Conservation (phyloP, 352 stramenopile species). For the Pythium brachiatum region DNA sequence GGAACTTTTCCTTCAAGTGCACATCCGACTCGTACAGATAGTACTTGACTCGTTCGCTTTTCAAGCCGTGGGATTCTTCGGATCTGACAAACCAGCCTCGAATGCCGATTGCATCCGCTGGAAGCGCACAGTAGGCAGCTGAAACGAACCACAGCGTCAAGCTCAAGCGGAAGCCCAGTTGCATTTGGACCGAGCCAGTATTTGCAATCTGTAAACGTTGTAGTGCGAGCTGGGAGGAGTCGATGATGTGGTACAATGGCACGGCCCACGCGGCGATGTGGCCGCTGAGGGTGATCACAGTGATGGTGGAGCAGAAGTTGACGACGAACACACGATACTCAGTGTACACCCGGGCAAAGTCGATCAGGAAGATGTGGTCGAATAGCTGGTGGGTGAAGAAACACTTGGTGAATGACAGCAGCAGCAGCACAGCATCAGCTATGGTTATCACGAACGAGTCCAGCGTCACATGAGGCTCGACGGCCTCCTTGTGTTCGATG, state of each 20-base stretch:
- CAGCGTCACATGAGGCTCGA: slow-evolving; percentile 12
- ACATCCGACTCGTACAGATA: slow-evolving; percentile 41
- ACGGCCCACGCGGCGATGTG: slow-evolving; percentile 33
- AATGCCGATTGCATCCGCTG: slow-evolving; percentile 22
- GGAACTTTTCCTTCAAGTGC: slow-evolving; percentile 31
- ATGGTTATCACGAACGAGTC: slow-evolving; percentile 28
- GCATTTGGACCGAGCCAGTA: slow-evolving; percentile 27
- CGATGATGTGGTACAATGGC: slow-evolving; percentile 30
- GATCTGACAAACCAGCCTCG: slow-evolving; percentile 23
- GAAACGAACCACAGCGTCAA: slow-evolving; percentile 31
- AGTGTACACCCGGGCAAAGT: slow-evolving; percentile 40
- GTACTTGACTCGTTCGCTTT: slow-evolving; percentile 31
- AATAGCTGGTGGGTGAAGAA: slow-evolving; percentile 30
- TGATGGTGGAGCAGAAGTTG: slow-evolving; percentile 33
- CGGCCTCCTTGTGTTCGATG: slow-evolving; percentile 14
- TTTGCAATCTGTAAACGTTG: slow-evolving; percentile 16
- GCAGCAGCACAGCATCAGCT: slow-evolving; percentile 27
- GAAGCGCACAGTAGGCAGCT: slow-evolving; percentile 35
- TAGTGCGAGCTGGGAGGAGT: slow-evolving; percentile 1
- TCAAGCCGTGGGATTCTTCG: background rate
- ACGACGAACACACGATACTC: slow-evolving; percentile 47
- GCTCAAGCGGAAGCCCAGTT: slow-evolving; percentile 33
- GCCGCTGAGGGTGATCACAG: slow-evolving; percentile 29
- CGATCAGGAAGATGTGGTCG: slow-evolving; percentile 33
- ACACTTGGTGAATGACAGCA: slow-evolving; percentile 26